Conservation (phyloP, 2,329 filamentous ascomycete species). For the Pseudogymnoascus sp. region DNA sequence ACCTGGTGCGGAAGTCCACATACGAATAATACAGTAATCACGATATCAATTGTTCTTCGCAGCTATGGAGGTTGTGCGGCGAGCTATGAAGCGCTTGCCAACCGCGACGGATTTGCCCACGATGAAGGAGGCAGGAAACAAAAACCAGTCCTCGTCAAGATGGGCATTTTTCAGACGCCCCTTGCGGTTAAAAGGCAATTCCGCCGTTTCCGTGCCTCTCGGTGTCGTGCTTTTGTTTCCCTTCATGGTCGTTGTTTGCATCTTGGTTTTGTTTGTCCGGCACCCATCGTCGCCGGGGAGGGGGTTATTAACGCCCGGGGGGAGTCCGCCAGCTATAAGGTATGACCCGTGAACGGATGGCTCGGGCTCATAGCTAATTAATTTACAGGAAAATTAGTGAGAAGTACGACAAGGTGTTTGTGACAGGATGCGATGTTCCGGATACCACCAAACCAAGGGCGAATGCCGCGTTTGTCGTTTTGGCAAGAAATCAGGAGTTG, state of each 20-base stretch:
- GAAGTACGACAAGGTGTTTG: constrained; percentile 94
- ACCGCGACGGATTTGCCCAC: constrained; percentile 35
- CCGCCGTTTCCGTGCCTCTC: constrained; percentile 82
- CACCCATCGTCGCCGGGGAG: constrained; percentile 76
- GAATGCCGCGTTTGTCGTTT: constrained; percentile 91
- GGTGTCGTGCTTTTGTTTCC: constrained; percentile 91
- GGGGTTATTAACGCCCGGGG: constrained; percentile 71
- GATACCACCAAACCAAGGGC: constrained; percentile 72
- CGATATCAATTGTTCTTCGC: constrained; percentile 13
- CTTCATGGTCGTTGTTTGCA: constrained; percentile 80
- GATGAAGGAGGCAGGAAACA: constrained; percentile 37
- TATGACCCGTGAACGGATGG: constrained; percentile 33
- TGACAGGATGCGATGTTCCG: constrained; percentile 76
- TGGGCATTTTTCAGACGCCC: constrained; percentile 79
- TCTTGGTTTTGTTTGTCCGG: constrained; percentile 79
- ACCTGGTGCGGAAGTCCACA: neutral
- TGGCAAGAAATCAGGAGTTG: constrained; percentile 92
- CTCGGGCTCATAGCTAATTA: neutral
- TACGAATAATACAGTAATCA: neutral
- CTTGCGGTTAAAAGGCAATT: constrained; percentile 83
- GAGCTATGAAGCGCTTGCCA: constrained; percentile 42
- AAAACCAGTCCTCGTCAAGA: constrained; percentile 31
- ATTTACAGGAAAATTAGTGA: constrained; percentile 80
- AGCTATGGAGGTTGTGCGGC: constrained; percentile 44
- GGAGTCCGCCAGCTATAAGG: constrained; percentile 83